Evolutionary conservation across 345 rosid genomes (phyloP).

Genomic region (Moringa oleifera): DNA sequence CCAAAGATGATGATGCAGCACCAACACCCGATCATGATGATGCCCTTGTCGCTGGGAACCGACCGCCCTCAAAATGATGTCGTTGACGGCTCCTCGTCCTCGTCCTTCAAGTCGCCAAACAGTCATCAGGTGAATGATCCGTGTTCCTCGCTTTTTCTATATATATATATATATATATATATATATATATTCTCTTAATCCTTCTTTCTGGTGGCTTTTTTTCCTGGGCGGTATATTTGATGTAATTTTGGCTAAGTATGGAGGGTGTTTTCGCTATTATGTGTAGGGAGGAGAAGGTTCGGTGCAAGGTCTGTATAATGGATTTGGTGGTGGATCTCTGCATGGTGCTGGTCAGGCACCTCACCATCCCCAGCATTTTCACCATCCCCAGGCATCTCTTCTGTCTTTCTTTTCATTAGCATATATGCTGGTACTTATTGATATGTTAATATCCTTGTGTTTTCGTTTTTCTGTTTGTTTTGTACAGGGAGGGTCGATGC

Average conservation of each 20-base stretch:
- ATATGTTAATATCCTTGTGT: too few species aligned
- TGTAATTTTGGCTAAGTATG: background rate
- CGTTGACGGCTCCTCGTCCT: conserved; percentile 35
- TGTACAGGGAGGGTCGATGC: conserved; percentile 21
- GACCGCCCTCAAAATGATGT: conserved; percentile 27
- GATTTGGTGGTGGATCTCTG: conserved; percentile 52
- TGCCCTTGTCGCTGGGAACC: conserved; percentile 21
- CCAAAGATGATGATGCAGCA: conserved; percentile 43
- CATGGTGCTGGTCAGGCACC: conserved; percentile 34
- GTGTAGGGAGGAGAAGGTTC: conserved; percentile 40
- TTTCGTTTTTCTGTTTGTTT: background rate
- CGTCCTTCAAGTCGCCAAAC: conserved; percentile 33
- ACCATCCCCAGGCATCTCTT: conserved; percentile 42
- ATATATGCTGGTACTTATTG: background rate
- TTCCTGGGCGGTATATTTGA: background rate
- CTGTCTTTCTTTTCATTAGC: background rate
- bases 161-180: too few species aligned
- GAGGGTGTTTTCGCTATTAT: background rate
- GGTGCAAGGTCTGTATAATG: conserved; percentile 45
- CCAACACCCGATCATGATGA: conserved; percentile 49
- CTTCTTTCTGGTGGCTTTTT: too few species aligned
- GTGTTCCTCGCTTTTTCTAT: background rate
- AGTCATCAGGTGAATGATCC: conserved; percentile 22
- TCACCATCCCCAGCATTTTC: conserved; percentile 43
- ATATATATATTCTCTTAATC: too few species aligned